Evolutionary conservation across 345 rosid genomes (phyloP).

Genomic region (Salix purpurea): DNA sequence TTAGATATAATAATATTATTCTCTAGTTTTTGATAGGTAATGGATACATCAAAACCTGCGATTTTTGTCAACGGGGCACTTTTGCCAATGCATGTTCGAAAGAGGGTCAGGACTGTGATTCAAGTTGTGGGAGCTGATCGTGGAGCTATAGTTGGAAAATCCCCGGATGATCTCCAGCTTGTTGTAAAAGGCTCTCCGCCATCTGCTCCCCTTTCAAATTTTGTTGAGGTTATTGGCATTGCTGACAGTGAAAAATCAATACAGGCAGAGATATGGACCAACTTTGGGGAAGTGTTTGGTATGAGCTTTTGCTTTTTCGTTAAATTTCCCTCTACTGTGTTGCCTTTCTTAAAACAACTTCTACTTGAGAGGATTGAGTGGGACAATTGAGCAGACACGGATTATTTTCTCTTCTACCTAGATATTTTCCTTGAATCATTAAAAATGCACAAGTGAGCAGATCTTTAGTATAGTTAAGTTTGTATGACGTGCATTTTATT

Average conservation of each 20-base stretch:
- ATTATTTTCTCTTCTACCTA: too few species aligned
- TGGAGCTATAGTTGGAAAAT: conserved; percentile 53
- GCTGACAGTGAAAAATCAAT: conserved; percentile 67
- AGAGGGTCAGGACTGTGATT: conserved; percentile 67
- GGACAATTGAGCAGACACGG: too few species aligned
- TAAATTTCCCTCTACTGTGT: neutral
- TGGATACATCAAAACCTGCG: conserved; percentile 83
- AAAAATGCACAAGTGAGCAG: too few species aligned
- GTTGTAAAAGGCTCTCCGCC: conserved; percentile 52
- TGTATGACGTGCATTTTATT: too few species aligned
- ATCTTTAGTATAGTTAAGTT: neutral
- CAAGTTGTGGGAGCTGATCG: conserved; percentile 56
- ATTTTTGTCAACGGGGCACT: conserved; percentile 75
- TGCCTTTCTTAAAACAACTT: neutral
- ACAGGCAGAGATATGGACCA: conserved; percentile 64
- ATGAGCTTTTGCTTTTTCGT: neutral
- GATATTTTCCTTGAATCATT: too few species aligned
- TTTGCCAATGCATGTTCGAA: conserved; percentile 50
- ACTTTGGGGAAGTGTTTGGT: conserved; percentile 80
- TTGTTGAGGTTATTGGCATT: conserved; percentile 81
- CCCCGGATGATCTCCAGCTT: conserved; percentile 65
- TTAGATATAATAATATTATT: neutral
- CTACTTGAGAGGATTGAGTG: neutral
- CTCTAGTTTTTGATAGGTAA: conserved; percentile 7
- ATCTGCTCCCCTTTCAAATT: conserved; percentile 46